These are phyloP conservation scores for Fusarium concolor DNA, from an alignment of 2,329 filamentous ascomycete species.

Conservation along the genomic window DNA sequence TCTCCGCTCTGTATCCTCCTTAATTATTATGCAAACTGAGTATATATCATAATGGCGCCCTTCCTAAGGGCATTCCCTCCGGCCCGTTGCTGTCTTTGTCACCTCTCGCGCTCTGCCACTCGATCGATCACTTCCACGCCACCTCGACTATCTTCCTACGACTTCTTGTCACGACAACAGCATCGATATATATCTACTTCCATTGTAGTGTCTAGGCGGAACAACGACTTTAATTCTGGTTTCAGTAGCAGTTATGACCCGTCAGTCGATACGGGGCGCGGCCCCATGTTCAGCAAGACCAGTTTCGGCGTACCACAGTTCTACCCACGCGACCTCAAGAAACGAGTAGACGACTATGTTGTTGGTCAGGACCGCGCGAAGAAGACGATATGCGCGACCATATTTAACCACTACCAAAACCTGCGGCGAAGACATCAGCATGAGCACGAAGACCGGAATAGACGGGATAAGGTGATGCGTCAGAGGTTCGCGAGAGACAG, in stretches of 20 bases:
- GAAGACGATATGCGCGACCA: conserved; percentile 90
- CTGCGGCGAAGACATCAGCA: conserved; percentile 82
- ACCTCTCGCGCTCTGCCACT: conserved; percentile 16
- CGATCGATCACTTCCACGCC: conserved; percentile 7
- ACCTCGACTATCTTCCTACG: conserved; percentile 4
- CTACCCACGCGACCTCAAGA: conserved; percentile 79
- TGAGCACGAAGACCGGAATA: conserved; percentile 72
- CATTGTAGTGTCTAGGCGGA: conserved; percentile 53
- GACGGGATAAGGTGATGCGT: conserved; percentile 73
- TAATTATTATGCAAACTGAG: conserved; percentile 41
- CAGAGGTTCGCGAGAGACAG: conserved; percentile 79
- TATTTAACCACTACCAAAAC: conserved; percentile 97
- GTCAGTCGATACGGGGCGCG: conserved; percentile 62
- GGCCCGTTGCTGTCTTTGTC: conserved; percentile 26
- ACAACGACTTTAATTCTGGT: conserved; percentile 65
- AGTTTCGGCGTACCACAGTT: conserved; percentile 71
- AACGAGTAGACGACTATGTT: conserved; percentile 93
- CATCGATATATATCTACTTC: conserved; percentile 43
- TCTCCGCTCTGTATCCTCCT: conserved; percentile 3
- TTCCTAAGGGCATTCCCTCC: conserved; percentile 41
- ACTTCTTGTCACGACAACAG: conserved; percentile 29
- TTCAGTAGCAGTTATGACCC: conserved; percentile 72
- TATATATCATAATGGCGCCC: conserved; percentile 41
- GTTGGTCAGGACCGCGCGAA: conserved; percentile 96
- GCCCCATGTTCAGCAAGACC: conserved; percentile 69